Conservation (phyloP, 1,284 basidiomycete species). For the Heimioporus punctisporus region DNA sequence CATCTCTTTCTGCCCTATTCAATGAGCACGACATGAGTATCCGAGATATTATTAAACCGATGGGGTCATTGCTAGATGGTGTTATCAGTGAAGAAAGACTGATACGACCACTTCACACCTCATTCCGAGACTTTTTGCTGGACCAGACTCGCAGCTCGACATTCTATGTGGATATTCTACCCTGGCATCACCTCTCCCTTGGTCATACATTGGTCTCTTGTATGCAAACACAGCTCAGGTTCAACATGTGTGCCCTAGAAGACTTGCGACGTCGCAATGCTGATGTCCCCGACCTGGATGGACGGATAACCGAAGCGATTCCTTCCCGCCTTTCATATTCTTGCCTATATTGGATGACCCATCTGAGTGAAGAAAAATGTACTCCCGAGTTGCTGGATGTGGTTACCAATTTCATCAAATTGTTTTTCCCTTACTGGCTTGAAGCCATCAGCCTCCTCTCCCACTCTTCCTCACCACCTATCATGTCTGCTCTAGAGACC, state of each 20-base stretch:
- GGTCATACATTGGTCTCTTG: not conserved
- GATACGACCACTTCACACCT: no score
- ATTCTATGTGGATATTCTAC: not conserved
- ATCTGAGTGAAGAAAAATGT: not conserved
- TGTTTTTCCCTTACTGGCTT: not conserved
- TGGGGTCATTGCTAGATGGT: slow-evolving; percentile 5
- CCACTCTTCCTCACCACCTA: no score
- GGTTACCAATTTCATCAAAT: slow-evolving; percentile 4
- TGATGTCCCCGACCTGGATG: not conserved
- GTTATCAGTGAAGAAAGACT: not conserved
- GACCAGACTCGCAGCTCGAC: not conserved
- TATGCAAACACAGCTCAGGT: slow-evolving; percentile 3
- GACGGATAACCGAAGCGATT: not conserved
- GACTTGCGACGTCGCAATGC: not conserved
- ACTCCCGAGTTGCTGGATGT: not conserved
- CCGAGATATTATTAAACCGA: not conserved
- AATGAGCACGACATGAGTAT: not conserved
- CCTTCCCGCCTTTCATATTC: slow-evolving; percentile 4
- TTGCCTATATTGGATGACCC: slow-evolving; percentile 10
- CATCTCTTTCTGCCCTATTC: not conserved
- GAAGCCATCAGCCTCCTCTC: not conserved
- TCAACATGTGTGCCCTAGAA: slow-evolving; percentile 6
- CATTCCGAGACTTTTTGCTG: slow-evolving; percentile 5
- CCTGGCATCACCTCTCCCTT: not conserved
- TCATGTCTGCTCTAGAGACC: slow-evolving; percentile 2